These are phyloP conservation scores for Tricholoma saponaceum DNA, from an alignment of 768 basidiomycete genomes.

Conservation along the genomic window DNA sequence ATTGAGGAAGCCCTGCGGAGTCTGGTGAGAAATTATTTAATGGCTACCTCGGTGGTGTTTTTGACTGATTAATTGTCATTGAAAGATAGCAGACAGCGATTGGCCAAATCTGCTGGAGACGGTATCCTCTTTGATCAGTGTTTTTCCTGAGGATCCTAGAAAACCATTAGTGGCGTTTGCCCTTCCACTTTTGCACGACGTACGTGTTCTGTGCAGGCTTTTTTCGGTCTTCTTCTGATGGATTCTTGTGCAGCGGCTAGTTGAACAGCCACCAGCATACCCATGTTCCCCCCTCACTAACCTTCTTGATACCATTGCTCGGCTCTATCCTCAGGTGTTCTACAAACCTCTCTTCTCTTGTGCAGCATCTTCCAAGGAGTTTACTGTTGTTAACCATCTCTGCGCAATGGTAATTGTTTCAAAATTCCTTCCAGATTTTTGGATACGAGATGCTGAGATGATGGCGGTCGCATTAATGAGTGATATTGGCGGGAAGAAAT, in stretches of 20 bases:
- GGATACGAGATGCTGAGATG: conserved; percentile 73
- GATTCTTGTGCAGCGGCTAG: conserved; percentile 40
- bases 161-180: conserved; percentile 33
- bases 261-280: conserved; percentile 46
- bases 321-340: conserved; percentile 55
- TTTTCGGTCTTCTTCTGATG: neutral
- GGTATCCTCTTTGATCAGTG: conserved; percentile 37
- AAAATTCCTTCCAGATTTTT: conserved; percentile 56
- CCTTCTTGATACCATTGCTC: conserved; percentile 49
- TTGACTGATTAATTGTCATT: conserved; percentile 2
- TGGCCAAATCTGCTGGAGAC: conserved; percentile 41
- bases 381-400: conserved; percentile 56
- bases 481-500: conserved; percentile 31
- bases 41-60: neutral
- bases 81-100: conserved; percentile 32
- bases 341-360: conserved; percentile 71
- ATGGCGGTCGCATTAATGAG: conserved; percentile 64
- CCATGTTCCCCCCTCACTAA: conserved; percentile 43
- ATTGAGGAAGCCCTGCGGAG: conserved; percentile 37
- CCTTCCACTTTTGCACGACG: conserved; percentile 48
- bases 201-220: conserved; percentile 23
- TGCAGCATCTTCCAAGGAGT: conserved; percentile 59
- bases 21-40: conserved; percentile 30
- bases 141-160: conserved; percentile 45
- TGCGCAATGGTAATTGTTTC: conserved; percentile 48